Evolutionary conservation across 768 basidiomycete genomes (phyloP).

Genomic region (Rhizopogon vesiculosus): DNA sequence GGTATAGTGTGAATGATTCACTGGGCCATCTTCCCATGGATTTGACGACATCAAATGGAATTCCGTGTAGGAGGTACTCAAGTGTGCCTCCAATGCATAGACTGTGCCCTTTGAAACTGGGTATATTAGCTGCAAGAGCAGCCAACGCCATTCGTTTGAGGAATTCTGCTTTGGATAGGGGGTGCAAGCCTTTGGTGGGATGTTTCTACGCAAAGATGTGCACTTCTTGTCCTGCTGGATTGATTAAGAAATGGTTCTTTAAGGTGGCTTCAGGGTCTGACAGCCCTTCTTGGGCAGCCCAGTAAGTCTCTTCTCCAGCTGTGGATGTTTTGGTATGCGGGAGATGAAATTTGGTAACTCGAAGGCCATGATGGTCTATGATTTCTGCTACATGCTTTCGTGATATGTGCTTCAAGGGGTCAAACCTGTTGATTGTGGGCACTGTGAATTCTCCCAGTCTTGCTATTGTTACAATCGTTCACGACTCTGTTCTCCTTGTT

Average conservation of each 20-base stretch:
- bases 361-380: conserved; percentile 20
- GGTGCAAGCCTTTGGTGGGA: background rate
- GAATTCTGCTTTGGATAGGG: conserved; percentile 1
- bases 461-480: too few species aligned
- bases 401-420: conserved; percentile 25
- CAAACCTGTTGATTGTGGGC: conserved; percentile 23
- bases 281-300: conserved; percentile 5
- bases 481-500: too few species aligned
- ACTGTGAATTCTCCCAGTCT: conserved; percentile 36
- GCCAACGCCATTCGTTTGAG: background rate
- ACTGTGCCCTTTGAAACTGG: conserved; percentile 12
- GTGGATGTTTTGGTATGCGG: conserved; percentile 24
- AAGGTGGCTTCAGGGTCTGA: conserved; percentile 9
- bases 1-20: conserved; percentile 25
- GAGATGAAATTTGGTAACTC: conserved; percentile 21
- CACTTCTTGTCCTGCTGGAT: background rate
- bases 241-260: conserved; percentile 9
- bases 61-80: conserved; percentile 20
- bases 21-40: conserved; percentile 30
- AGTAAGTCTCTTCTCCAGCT: conserved; percentile 7
- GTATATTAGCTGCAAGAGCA: background rate
- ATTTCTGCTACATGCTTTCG: conserved; percentile 13
- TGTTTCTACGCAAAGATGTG: conserved; percentile 9
- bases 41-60: conserved; percentile 28
- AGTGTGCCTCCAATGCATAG: conserved; percentile 26